These are phyloP conservation scores for Mycogone perniciosa DNA, from an alignment of 2,329 filamentous ascomycete genomes.

Conservation along the genomic window DNA sequence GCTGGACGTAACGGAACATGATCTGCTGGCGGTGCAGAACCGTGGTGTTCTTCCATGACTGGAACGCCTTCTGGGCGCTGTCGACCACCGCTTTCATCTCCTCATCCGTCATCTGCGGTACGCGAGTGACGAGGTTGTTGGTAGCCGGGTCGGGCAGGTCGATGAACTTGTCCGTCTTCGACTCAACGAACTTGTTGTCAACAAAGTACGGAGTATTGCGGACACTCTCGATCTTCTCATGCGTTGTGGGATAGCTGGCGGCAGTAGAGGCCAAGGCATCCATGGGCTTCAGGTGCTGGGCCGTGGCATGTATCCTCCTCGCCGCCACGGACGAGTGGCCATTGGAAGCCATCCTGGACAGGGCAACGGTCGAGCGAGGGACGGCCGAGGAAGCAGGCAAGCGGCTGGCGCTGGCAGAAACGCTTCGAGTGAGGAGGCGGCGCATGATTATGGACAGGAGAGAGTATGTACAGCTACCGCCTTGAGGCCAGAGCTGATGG, in stretches of 20 bases:
- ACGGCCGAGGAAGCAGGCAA: slow-evolving; percentile 22
- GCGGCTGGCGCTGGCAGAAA: slow-evolving; percentile 30
- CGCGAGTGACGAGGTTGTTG: slow-evolving; percentile 77
- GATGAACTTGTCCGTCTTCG: slow-evolving; percentile 64
- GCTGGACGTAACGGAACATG: slow-evolving; percentile 77
- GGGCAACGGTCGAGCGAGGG: slow-evolving; percentile 21
- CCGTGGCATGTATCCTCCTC: slow-evolving; percentile 52
- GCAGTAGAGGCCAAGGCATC: slow-evolving; percentile 49
- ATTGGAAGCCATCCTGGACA: slow-evolving; percentile 31
- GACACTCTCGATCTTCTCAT: slow-evolving; percentile 62
- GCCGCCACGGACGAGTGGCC: slow-evolving; percentile 34
- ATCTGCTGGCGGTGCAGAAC: slow-evolving; percentile 72
- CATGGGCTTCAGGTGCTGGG: slow-evolving; percentile 47
- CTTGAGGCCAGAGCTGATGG: neutral
- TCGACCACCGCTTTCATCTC: slow-evolving; percentile 71
- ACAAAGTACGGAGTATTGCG: slow-evolving; percentile 74
- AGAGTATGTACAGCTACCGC: neutral
- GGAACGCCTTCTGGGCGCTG: slow-evolving; percentile 70
- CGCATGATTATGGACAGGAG: slow-evolving; percentile 33
- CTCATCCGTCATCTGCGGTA: slow-evolving; percentile 72
- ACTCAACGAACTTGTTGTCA: slow-evolving; percentile 70
- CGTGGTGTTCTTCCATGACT: slow-evolving; percentile 65
- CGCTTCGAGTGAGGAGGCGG: slow-evolving; percentile 38
- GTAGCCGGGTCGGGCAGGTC: slow-evolving; percentile 78
- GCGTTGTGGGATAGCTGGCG: slow-evolving; percentile 60